Conservation (phyloP, 2,329 filamentous ascomycete genomes). For the Mariannaea sp. region DNA sequence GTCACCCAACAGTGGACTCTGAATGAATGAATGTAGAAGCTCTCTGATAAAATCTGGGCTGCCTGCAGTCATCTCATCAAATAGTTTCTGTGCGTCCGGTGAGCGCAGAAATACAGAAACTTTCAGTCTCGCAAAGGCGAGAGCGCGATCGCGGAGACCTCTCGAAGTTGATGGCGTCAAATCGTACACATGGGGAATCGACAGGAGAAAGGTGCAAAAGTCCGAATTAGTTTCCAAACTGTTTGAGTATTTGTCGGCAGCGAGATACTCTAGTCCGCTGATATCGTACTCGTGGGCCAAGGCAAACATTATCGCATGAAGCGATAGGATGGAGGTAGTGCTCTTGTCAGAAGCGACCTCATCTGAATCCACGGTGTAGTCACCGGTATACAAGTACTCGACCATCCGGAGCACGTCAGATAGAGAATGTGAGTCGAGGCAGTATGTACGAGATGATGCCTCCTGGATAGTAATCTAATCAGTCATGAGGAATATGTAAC, state of each 20-base stretch:
- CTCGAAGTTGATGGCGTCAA: background rate
- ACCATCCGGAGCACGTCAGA: constrained; percentile 19
- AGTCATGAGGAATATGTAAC: background rate
- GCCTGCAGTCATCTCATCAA: constrained; percentile 2
- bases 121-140: background rate
- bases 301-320: constrained; percentile 16
- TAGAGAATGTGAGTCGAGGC: background rate
- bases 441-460: constrained; percentile 13
- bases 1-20: background rate
- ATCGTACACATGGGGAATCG: constrained; percentile 14
- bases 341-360: too few relatives aligned
- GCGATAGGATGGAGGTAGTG: background rate
- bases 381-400: constrained; percentile 24
- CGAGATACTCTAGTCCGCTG: constrained; percentile 1
- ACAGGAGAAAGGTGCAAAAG: constrained; percentile 6
- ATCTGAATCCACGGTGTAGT: background rate
- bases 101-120: background rate
- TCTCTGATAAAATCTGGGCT: constrained; percentile 21
- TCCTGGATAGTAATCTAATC: constrained; percentile 8
- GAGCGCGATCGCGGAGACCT: constrained; percentile 2
- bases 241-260: constrained; percentile 14
- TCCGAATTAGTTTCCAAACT: background rate
- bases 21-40: constrained; percentile 7
- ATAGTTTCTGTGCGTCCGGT: accelerated
- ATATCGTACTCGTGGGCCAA: constrained; percentile 26